Percentiles rank a stretch among this genome's conserved stretches.
Conservation (phyloP, 345 rosid species). For the Populus euphratica region DNA sequence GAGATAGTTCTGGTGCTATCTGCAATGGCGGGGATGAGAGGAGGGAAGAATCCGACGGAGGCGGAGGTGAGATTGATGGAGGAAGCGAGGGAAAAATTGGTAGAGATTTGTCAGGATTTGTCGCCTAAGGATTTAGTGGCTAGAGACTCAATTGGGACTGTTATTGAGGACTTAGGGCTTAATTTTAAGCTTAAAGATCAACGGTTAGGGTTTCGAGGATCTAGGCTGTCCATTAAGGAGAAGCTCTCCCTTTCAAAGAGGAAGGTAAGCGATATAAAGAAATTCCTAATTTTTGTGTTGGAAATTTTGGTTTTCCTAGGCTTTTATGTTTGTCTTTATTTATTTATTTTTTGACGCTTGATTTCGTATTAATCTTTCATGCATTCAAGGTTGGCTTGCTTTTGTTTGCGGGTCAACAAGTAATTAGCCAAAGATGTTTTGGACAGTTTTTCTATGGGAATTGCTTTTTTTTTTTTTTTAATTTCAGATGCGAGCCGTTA, state of each 20-base stretch:
- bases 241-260: conserved; percentile 53
- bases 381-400: too few relatives aligned
- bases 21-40: conserved; percentile 67
- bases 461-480: too few relatives aligned
- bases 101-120: conserved; percentile 45
- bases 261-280: conserved; percentile 46
- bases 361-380: too few relatives aligned
- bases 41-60: conserved; percentile 49
- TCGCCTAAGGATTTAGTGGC: conserved; percentile 62
- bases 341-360: too few relatives aligned
- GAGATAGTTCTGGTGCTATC: conserved; percentile 83
- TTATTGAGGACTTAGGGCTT: conserved; percentile 84
- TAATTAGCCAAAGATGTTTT: too few relatives aligned
- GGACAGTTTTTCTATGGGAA: too few relatives aligned
- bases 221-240: conserved; percentile 61
- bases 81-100: conserved; percentile 73
- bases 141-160: conserved; percentile 48
- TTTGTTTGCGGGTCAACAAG: too few relatives aligned
- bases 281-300: not conserved
- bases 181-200: conserved; percentile 55
- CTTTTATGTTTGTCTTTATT: too few relatives aligned
- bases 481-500: too few relatives aligned
- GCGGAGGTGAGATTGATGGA: conserved; percentile 62
- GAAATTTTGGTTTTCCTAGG: too few relatives aligned
- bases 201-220: conserved; percentile 47